Evolutionary conservation across 306 rosid species (phyloP), one percentile per base, ranked within the genome.

Genomic region (Vigna trinervia): DNA sequence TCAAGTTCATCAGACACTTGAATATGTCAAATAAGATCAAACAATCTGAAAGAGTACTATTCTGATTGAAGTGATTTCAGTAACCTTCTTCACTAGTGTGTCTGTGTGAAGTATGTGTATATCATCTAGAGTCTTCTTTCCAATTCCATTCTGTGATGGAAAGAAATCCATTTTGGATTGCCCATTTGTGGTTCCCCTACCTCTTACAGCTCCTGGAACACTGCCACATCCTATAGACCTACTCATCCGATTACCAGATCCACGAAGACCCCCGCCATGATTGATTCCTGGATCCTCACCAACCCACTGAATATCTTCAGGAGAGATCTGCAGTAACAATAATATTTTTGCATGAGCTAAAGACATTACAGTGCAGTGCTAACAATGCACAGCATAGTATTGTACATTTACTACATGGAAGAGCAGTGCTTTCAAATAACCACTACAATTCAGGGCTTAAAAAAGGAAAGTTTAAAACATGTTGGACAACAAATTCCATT

Each of bases 301-400:
- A 5, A 92, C 96, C 98, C 98, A 92, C 72, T 90, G 97, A 76
- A 94, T 87, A 87, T 94, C 98, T 80, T 80, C 93, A 0, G 92
- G 88, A 69, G 97, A 89, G 75, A 92, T 94, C 97, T 94, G 87
- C 85, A 56, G 64, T 62, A n/a, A 81, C 62, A 83, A 64, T 59
- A 58, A 36, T 52, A 48, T 48, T 70, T 64, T 41, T 62, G 79
- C 53, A 78, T 84, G 53, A 73, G 72, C 59, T 62, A 78, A 62
- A 64, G 41, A 50, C 62, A 61, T 43, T 46, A 71, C 22, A 63
- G 12, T 17, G 46, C 22, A 63, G 12, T 17, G 46, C 22, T 69
- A 20, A 67, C 41, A 22, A 73, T 23, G 59, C 43, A 36, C 59
- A 30, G 67, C 20, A 57, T 58, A 54, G 32, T 11, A 53, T 70